A percentile compares a stretch with the other conserved stretches of the same genome.
Conservation (phyloP, 495 filamentous ascomycete genomes). For the Trypethelium eluteriae region DNA sequence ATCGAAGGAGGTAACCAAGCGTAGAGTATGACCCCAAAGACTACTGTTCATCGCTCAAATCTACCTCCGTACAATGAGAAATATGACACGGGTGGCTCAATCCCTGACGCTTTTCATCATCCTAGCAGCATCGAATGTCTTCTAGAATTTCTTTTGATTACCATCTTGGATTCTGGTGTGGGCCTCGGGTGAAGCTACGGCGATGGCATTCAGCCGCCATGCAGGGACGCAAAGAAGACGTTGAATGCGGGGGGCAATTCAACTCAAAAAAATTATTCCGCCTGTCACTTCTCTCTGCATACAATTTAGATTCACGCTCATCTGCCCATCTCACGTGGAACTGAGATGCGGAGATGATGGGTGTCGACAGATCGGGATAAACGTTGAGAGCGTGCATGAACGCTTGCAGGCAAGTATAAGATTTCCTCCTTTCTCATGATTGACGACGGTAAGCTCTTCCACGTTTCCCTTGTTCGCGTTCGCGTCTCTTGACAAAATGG, state of each 20-base stretch:
- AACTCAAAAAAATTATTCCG: slow-evolving; percentile 7
- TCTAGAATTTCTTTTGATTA: neutral
- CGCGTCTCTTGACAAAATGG: neutral
- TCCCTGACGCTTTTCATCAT: neutral
- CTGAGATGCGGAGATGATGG: neutral
- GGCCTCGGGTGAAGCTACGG: slow-evolving; percentile 1
- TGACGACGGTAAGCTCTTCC: neutral
- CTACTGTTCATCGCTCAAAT: no score
- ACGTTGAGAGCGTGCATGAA: neutral
- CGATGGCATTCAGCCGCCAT: slow-evolving; percentile 9
- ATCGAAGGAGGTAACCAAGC: no score
- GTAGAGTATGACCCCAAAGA: no score
- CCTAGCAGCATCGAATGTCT: neutral
- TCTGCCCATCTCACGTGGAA: slow-evolving; percentile 2
- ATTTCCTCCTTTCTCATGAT: neutral
- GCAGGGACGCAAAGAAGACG: slow-evolving; percentile 7
- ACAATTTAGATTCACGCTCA: neutral
- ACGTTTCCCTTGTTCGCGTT: neutral
- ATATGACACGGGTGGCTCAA: no score
- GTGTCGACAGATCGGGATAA: neutral
- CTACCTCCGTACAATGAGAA: no score
- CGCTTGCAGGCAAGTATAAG: slow-evolving; percentile 6
- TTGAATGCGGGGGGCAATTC: neutral
- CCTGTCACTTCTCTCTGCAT: slow-evolving; percentile 3
- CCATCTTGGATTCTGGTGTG: neutral